Evolutionary conservation across 148 eudicot species (phyloP), one percentile per base, ranked within the genome.

Genomic region (Rhododendron henanense): DNA sequence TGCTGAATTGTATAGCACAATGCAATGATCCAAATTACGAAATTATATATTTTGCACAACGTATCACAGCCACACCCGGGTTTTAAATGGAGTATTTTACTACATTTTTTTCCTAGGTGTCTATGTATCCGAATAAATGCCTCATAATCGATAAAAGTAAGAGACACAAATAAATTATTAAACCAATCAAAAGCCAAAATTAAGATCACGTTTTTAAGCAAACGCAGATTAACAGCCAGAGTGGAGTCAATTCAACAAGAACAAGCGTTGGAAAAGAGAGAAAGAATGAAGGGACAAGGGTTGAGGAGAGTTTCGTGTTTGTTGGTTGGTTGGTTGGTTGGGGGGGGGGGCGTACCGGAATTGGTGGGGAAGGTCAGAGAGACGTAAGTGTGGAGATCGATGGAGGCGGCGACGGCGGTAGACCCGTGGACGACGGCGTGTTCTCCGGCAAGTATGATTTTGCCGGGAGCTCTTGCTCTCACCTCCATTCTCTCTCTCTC

Each of bases 401-500:
- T 94, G 81, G 99, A 87, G 85, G 99, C 92, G 28, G 99, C 98
- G 35, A 96, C 96, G 88, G 99, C 99, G 37, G 98, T 92, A 44
- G 95, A 91, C 86, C 97, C 97, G 50, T 96, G 96, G 19, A 95
- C 99, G 84, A 96, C 99, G 79, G 99, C 98, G 86, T 96, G 98
- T 90, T 95, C 99, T 41, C 99, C 98, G 85, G 99, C 93, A 57
- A 96, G 92, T 65, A 96, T 96, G 88, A 96, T 95, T 85, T 96
- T 96, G 2, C 99, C 99, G 59, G 97, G 99, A 61, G 99, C 99
- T 92, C 95, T 87, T 6, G 96, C 90, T 76, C 84, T 86, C 10
- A 96, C 98, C 90, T 94, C 94, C 99, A 94, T 94, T 31, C 48
- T 48, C 48, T 19, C 79, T 37, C 33, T 16, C 53, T 33, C 77